A percentile compares a stretch with the other conserved stretches of the same genome.
These are phyloP conservation scores for Prunus salicina DNA, from an alignment of 306 rosid species.

Conservation along the genomic window DNA sequence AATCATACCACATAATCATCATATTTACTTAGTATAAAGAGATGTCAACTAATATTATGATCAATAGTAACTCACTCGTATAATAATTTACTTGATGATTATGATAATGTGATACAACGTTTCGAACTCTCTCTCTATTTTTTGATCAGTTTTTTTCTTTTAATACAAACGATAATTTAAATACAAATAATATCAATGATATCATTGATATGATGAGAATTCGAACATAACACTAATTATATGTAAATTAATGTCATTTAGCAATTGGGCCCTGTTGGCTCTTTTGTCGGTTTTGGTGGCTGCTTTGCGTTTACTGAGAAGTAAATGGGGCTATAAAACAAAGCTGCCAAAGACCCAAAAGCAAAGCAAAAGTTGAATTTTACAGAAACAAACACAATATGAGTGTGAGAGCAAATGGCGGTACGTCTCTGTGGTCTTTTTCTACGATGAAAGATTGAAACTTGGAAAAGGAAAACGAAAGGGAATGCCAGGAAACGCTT, in stretches of 20 bases:
- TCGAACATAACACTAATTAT: too few species aligned
- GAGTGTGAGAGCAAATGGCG: not conserved
- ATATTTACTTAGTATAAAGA: too few species aligned
- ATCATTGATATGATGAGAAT: too few species aligned
- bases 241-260: not conserved
- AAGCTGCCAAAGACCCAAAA: not conserved
- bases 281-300: too few species aligned
- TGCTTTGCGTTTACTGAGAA: not conserved
- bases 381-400: not conserved
- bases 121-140: too few species aligned
- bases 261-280: not conserved
- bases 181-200: too few species aligned
- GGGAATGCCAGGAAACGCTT: not conserved
- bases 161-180: too few species aligned
- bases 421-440: not conserved
- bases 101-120: too few species aligned
- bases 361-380: not conserved
- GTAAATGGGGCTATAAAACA: not conserved
- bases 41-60: too few species aligned
- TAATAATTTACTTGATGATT: too few species aligned
- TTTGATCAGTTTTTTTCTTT: rapidly evolving
- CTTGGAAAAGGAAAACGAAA: not conserved
- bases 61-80: too few species aligned
- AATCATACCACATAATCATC: too few species aligned
- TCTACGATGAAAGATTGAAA: not conserved